Percentiles rank a stretch among this genome's conserved stretches.
Evolutionary conservation across 225 moss, liverwort and hornwort species (phyloP).

Genomic region (Straminergon stramineum): DNA sequence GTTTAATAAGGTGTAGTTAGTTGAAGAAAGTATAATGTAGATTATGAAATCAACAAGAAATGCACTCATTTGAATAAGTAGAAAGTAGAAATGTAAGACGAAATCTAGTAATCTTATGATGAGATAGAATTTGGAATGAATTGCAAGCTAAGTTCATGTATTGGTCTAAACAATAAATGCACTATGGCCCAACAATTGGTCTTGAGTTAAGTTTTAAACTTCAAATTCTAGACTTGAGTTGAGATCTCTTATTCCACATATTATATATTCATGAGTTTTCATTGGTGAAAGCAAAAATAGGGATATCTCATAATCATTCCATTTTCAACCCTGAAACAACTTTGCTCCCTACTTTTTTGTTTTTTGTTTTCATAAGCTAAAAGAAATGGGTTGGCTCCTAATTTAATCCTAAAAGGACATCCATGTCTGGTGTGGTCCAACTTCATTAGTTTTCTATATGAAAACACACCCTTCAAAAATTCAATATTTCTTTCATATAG

Average conservation of each 20-base stretch:
- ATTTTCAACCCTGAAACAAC: not conserved
- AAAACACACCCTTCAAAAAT: not conserved
- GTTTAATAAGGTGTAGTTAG: no score
- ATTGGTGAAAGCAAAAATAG: not conserved
- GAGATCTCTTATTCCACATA: not conserved
- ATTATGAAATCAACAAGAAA: not conserved
- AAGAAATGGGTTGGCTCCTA: fast-evolving
- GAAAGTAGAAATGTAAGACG: not conserved
- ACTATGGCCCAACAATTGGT: not conserved
- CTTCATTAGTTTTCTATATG: not conserved
- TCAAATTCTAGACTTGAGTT: not conserved
- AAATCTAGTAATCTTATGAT: not conserved
- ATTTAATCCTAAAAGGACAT: fast-evolving
- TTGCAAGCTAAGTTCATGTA: not conserved
- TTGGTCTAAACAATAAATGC: not conserved
- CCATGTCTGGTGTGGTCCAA: fast-evolving
- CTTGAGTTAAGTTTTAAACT: not conserved
- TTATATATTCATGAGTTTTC: not conserved
- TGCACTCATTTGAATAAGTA: no score
- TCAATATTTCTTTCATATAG: not conserved
- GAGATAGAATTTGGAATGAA: no score
- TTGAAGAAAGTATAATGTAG: not conserved
- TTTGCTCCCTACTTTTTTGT: no score
- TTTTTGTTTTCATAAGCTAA: not conserved
- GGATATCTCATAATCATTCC: not conserved